Evolutionary conservation across 1,284 basidiomycete genomes (phyloP).

Genomic region (Ustilago cynodontis): DNA sequence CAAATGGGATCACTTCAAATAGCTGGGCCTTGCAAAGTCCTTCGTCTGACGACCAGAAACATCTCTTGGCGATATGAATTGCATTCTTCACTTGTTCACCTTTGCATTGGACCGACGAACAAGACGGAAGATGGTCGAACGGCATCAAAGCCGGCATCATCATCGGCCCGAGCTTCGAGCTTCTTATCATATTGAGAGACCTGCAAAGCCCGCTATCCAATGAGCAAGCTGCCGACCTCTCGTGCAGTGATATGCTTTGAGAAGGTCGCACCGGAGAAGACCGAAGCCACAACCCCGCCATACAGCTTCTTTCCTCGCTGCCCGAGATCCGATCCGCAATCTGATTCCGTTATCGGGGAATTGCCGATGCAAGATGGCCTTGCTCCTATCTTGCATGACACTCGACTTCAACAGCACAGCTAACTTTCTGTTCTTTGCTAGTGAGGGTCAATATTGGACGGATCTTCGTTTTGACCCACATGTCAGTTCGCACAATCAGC

Average conservation of each 20-base stretch:
- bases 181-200: background rate
- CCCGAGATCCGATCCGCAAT: background rate
- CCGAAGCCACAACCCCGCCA: constrained; percentile 1
- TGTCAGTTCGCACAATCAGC: background rate
- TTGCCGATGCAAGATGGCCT: background rate
- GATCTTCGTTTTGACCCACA: too few species aligned
- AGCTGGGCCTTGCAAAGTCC: too few species aligned
- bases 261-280: constrained; percentile 11
- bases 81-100: background rate
- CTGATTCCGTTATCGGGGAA: background rate
- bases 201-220: background rate
- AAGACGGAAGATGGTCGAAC: background rate
- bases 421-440: too few species aligned
- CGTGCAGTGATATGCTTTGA: constrained; percentile 2
- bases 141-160: background rate
- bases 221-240: background rate
- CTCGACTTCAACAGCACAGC: too few species aligned
- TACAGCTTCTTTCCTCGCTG: background rate
- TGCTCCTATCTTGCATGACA: background rate
- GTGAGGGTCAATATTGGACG: too few species aligned
- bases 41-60: background rate
- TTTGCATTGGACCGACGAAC: background rate
- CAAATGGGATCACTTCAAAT: too few species aligned
- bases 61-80: background rate
- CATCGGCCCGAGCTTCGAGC: background rate